phyloP scores from a whole-genome alignment of 352 stramenopile genomes.

The Globisporangium polare region DNA sequence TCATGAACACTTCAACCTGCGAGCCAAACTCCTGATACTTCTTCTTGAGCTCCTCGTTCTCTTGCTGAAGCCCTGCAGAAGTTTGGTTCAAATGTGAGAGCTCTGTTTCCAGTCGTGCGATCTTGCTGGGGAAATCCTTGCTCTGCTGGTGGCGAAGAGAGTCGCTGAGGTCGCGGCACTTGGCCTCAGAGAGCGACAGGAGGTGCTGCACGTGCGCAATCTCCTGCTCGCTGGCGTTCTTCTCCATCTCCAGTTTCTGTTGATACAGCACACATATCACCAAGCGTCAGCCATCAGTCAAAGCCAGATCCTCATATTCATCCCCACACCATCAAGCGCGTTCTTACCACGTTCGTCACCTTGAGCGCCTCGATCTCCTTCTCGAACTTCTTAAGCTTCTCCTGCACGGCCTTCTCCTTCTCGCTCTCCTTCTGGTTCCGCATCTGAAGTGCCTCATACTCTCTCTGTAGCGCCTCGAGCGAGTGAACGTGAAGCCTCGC shows the following conservation, averaged over 20 bases:
- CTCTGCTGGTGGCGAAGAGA: conserved; percentile 36
- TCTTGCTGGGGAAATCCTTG: conserved; percentile 44
- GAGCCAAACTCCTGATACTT: conserved; percentile 73
- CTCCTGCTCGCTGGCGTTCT: conserved; percentile 49
- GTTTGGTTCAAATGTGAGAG: conserved; percentile 34
- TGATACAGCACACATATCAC: not conserved
- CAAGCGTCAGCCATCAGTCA: not conserved
- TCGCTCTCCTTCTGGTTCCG: conserved; percentile 26
- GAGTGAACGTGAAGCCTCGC: conserved; percentile 24
- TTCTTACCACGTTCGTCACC: conserved; percentile 18
- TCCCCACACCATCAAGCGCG: not conserved
- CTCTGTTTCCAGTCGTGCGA: conserved; percentile 49
- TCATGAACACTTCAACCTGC: conserved; percentile 73
- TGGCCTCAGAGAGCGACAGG: conserved; percentile 41
- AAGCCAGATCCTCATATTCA: not conserved
- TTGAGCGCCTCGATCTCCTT: conserved; percentile 34
- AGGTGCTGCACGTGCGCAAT: conserved; percentile 50
- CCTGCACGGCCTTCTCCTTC: conserved; percentile 13
- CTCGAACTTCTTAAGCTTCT: conserved; percentile 20
- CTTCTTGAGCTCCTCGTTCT: conserved; percentile 52
- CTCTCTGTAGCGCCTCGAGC: conserved; percentile 33
- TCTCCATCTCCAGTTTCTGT: conserved; percentile 49
- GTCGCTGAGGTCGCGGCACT: conserved; percentile 37
- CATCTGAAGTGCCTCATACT: conserved; percentile 37
- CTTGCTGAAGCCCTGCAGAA: conserved; percentile 28